phyloP scores from a whole-genome alignment of 2,329 filamentous ascomycete species.

The Cryphonectria parasitica region DNA sequence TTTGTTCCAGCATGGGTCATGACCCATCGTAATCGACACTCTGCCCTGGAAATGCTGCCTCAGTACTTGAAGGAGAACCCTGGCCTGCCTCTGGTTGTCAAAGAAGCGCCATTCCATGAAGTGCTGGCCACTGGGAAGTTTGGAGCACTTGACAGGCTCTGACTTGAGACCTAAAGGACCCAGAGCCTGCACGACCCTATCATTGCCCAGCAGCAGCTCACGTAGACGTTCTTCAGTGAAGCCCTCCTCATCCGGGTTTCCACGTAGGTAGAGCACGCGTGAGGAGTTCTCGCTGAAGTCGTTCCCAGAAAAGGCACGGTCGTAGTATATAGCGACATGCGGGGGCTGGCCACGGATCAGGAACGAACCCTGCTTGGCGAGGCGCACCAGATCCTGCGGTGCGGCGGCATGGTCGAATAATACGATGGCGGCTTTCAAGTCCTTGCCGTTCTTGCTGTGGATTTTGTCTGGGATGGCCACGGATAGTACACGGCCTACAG shows the following conservation, averaged over 20 bases:
- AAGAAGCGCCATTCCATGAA: slow-evolving; percentile 14
- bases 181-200: not conserved
- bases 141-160: not conserved
- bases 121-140: not conserved
- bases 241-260: not conserved
- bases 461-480: not conserved
- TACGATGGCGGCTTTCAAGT: slow-evolving; percentile 1
- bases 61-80: not conserved
- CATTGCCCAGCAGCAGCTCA: not conserved
- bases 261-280: slow-evolving; percentile 8
- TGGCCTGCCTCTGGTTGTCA: slow-evolving; percentile 8
- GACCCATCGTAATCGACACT: not conserved
- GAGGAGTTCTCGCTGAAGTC: not conserved
- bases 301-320: not conserved
- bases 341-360: not conserved
- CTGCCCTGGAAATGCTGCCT: slow-evolving; percentile 2
- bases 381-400: slow-evolving; percentile 6
- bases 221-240: slow-evolving; percentile 6
- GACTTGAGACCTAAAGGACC: slow-evolving; percentile 8
- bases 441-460: not conserved
- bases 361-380: slow-evolving; percentile 4
- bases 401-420: slow-evolving; percentile 13
- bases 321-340: not conserved
- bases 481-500: slow-evolving; percentile 12
- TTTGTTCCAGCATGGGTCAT: slow-evolving; percentile 14